Evolutionary conservation across 768 basidiomycete genomes (phyloP).

Genomic region (Podaxis sp.): DNA sequence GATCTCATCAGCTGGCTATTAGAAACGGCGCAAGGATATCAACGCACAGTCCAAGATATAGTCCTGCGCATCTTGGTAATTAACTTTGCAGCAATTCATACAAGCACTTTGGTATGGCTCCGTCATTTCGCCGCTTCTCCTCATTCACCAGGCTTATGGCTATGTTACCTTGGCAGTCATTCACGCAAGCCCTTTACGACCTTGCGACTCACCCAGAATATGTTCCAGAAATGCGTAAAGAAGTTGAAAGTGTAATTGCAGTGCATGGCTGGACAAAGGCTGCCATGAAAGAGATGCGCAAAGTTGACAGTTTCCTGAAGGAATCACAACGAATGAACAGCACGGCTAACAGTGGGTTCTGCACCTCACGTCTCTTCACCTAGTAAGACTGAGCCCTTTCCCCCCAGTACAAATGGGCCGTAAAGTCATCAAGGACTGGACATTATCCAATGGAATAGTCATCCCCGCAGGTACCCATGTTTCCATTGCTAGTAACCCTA

Average conservation of each 20-base stretch:
- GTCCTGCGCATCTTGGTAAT: conserved; percentile 27
- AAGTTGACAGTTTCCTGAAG: conserved; percentile 45
- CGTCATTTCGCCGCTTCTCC: background rate
- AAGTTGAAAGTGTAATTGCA: conserved; percentile 33
- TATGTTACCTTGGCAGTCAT: background rate
- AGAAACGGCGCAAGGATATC: conserved; percentile 30
- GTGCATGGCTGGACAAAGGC: conserved; percentile 33
- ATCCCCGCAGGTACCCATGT: conserved; percentile 27
- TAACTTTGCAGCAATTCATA: conserved; percentile 42
- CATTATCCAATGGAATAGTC: conserved; percentile 26
- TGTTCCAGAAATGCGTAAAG: conserved; percentile 34
- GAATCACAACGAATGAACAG: conserved; percentile 25
- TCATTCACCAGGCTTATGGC: background rate
- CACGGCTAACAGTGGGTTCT: background rate
- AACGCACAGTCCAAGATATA: conserved; percentile 25
- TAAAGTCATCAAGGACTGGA: conserved; percentile 24
- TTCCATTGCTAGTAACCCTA: conserved; percentile 21
- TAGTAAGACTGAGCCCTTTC: background rate
- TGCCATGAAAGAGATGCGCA: conserved; percentile 33
- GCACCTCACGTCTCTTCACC: background rate
- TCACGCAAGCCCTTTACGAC: conserved; percentile 25
- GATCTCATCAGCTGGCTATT: conserved; percentile 48
- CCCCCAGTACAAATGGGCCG: conserved; percentile 22
- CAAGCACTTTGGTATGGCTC: conserved; percentile 31
- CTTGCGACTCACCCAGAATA: conserved; percentile 33